phyloP scores from a whole-genome alignment of 257 asterid genomes.

The Nicotiana obtusifolia region DNA sequence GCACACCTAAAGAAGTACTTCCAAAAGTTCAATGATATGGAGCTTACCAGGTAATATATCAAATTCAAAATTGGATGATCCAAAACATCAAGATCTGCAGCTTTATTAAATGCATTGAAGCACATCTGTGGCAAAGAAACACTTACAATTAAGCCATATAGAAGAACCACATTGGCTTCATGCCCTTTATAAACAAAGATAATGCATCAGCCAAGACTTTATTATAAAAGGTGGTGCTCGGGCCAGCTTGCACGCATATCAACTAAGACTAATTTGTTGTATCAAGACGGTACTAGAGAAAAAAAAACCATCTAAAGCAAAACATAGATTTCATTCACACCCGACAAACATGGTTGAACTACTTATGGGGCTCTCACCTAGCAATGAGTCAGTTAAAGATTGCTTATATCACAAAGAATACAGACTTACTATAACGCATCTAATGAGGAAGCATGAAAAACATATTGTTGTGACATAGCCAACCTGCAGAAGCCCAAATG shows the following conservation, averaged over 20 bases:
- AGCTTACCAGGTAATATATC: slow-evolving; percentile 72
- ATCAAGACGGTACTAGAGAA: background rate
- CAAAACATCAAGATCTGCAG: slow-evolving; percentile 88
- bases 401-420: background rate
- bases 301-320: background rate
- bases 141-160: background rate
- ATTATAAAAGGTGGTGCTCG: too few species aligned
- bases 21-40: background rate
- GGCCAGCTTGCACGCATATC: too few species aligned
- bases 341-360: background rate
- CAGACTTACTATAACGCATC: slow-evolving; percentile 87
- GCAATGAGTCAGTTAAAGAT: background rate
- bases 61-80: slow-evolving; percentile 83
- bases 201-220: background rate
- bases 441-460: slow-evolving; percentile 74
- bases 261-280: background rate
- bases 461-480: slow-evolving; percentile 98
- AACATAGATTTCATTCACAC: background rate
- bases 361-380: background rate
- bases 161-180: background rate
- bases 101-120: slow-evolving; percentile 74
- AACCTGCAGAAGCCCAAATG: slow-evolving; percentile 55
- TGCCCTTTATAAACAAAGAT: background rate
- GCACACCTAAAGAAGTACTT: background rate
- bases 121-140: slow-evolving; percentile 51